Percentiles rank a stretch among this genome's conserved stretches.
phyloP scores from a whole-genome alignment of 2,329 filamentous ascomycete genomes.

The Colletotrichum tanaceti region DNA sequence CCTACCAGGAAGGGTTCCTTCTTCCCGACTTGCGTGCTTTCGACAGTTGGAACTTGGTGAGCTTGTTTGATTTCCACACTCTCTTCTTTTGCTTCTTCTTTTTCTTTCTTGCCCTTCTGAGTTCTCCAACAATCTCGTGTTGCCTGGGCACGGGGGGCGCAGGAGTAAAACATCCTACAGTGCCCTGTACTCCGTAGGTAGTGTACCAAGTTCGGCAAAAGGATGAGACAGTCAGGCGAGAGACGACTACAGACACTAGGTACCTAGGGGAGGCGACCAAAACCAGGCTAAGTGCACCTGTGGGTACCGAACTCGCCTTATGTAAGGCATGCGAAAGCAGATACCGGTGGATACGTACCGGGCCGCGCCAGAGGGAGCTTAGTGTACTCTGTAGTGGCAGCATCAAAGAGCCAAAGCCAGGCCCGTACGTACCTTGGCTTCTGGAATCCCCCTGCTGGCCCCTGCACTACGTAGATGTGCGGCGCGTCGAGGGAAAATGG shows the following conservation, averaged over 20 bases:
- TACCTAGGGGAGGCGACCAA: not conserved
- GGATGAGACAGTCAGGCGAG: constrained; percentile 13
- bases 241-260: not conserved
- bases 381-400: not conserved
- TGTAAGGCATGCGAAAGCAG: constrained; percentile 34
- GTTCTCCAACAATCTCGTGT: not conserved
- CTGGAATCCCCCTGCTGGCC: constrained; percentile 35
- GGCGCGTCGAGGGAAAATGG: constrained; percentile 3
- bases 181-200: not conserved
- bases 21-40: not conserved
- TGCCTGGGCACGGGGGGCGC: not conserved
- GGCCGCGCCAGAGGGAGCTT: constrained; percentile 15
- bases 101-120: not conserved
- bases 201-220: constrained; percentile 7
- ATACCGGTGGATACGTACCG: constrained; percentile 36
- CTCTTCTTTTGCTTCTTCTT: not conserved
- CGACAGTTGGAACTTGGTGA: not conserved
- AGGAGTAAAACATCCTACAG: not conserved
- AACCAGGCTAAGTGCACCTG: not conserved
- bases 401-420: not conserved
- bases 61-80: too few relatives aligned
- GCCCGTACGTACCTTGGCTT: constrained; percentile 25
- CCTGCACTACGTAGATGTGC: constrained; percentile 31
- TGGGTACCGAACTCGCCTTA: constrained; percentile 3
- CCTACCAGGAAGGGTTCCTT: not conserved